These are phyloP conservation scores for Friedmanniomyces endolithicus DNA, from an alignment of 495 filamentous ascomycete species.

Conservation along the genomic window DNA sequence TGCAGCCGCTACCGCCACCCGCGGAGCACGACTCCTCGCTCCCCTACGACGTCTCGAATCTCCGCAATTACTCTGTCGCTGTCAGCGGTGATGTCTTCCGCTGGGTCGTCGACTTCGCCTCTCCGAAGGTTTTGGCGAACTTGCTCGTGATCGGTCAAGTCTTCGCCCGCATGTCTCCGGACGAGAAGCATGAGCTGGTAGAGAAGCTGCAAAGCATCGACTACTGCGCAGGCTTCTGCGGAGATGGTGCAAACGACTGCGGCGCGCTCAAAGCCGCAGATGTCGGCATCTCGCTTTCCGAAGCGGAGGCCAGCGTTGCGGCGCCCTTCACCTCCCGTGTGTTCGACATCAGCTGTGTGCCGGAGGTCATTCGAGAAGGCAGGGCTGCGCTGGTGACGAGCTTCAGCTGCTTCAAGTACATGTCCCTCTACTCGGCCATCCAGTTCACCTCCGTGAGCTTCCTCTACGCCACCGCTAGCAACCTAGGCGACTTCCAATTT, in stretches of 20 bases:
- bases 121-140: slow-evolving; percentile 56
- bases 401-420: slow-evolving; percentile 99
- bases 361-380: slow-evolving; percentile 84
- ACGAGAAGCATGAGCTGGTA: slow-evolving; percentile 96
- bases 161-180: slow-evolving; percentile 96
- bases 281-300: slow-evolving; percentile 95
- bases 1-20: slow-evolving; percentile 63
- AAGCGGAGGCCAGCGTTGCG: slow-evolving; percentile 95
- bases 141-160: slow-evolving; percentile 88
- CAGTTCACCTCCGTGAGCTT: slow-evolving; percentile 99
- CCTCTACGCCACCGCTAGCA: slow-evolving; percentile 87
- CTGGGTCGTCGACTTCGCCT: slow-evolving; percentile 87
- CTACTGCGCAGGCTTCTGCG: slow-evolving; percentile 93
- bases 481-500: slow-evolving; percentile 96
- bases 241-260: slow-evolving; percentile 97
- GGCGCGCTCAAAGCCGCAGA: slow-evolving; percentile 95
- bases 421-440: slow-evolving; percentile 97
- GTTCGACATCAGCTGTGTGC: slow-evolving; percentile 95
- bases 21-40: slow-evolving; percentile 64
- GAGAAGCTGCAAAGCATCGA: slow-evolving; percentile 94
- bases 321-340: slow-evolving; percentile 92
- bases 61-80: slow-evolving; percentile 75
- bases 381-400: slow-evolving; percentile 90
- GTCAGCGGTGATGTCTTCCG: slow-evolving; percentile 89
- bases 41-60: slow-evolving; percentile 66